phyloP scores from a whole-genome alignment of 2,329 filamentous ascomycete genomes.

The Pseudopyricularia cyperi region DNA sequence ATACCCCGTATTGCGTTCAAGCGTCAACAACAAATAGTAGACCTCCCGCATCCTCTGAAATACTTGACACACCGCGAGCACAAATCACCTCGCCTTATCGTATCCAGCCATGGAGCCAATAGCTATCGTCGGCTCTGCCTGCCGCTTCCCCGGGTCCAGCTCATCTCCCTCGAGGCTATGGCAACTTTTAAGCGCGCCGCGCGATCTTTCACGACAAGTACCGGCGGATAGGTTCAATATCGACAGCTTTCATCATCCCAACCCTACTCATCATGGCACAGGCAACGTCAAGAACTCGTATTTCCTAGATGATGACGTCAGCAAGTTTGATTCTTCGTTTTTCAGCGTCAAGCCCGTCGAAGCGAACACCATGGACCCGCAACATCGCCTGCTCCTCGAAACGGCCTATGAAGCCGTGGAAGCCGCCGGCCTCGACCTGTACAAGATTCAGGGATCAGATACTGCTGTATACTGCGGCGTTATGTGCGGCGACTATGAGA shows the following conservation, averaged over 20 bases:
- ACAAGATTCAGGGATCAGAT: slow-evolving; percentile 16
- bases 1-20: too few relatives aligned
- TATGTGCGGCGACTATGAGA: slow-evolving; percentile 23
- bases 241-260: slow-evolving; percentile 15
- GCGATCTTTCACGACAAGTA: slow-evolving; percentile 13
- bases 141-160: slow-evolving; percentile 18
- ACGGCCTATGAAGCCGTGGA: slow-evolving; percentile 23
- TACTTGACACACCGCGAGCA: too few relatives aligned
- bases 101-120: slow-evolving; percentile 14
- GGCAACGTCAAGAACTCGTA: slow-evolving; percentile 18
- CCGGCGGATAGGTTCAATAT: slow-evolving; percentile 16
- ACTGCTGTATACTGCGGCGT: slow-evolving; percentile 25
- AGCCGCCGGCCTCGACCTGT: slow-evolving; percentile 19
- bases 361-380: slow-evolving; percentile 21
- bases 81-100: too few relatives aligned
- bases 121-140: slow-evolving; percentile 15
- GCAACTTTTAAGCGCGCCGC: slow-evolving; percentile 14
- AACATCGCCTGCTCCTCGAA: slow-evolving; percentile 21
- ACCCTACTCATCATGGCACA: slow-evolving; percentile 19
- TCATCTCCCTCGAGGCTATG: slow-evolving; percentile 17
- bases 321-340: slow-evolving; percentile 22
- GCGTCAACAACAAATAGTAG: too few relatives aligned
- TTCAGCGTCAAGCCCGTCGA: slow-evolving; percentile 23
- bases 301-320: slow-evolving; percentile 17
- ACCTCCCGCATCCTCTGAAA: too few relatives aligned